Evolutionary conservation across 202 grass and related monocot species (phyloP).

Genomic region (Saccharum hybrid): DNA sequence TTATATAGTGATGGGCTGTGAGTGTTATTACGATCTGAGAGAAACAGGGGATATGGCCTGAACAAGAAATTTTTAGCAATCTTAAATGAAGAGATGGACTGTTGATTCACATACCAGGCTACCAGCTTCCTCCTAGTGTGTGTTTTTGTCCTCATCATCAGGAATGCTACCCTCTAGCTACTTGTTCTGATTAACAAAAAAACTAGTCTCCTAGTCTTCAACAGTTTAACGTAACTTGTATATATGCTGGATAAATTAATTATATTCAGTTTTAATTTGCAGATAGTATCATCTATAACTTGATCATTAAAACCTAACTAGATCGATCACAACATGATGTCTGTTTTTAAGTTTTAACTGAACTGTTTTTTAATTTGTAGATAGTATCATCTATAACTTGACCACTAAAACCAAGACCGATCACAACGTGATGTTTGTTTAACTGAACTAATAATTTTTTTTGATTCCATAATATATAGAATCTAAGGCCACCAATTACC

Average conservation of each 20-base stretch:
- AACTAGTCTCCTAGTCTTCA: neutral
- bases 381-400: too few species aligned
- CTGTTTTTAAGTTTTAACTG: constrained; percentile 13
- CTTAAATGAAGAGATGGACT: constrained; percentile 4
- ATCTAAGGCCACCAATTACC: neutral
- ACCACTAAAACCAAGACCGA: neutral
- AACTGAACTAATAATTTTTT: constrained; percentile 3
- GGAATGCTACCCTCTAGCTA: neutral
- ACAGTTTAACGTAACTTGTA: neutral
- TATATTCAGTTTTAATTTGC: neutral
- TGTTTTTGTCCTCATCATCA: neutral
- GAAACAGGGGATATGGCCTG: neutral
- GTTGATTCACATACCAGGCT: neutral
- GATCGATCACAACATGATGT: neutral
- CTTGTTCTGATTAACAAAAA: neutral
- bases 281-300: neutral
- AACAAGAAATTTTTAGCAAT: neutral
- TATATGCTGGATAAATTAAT: neutral
- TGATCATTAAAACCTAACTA: neutral
- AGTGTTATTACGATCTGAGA: constrained; percentile 6
- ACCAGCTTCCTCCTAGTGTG: neutral
- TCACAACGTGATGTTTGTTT: neutral
- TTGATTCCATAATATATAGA: neutral
- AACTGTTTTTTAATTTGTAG: neutral
- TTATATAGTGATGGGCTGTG: neutral